Evolutionary conservation across 225 moss, liverwort and hornwort genomes (phyloP), one percentile per base, ranked within the genome.

Genomic region (Polytrichum commune): DNA sequence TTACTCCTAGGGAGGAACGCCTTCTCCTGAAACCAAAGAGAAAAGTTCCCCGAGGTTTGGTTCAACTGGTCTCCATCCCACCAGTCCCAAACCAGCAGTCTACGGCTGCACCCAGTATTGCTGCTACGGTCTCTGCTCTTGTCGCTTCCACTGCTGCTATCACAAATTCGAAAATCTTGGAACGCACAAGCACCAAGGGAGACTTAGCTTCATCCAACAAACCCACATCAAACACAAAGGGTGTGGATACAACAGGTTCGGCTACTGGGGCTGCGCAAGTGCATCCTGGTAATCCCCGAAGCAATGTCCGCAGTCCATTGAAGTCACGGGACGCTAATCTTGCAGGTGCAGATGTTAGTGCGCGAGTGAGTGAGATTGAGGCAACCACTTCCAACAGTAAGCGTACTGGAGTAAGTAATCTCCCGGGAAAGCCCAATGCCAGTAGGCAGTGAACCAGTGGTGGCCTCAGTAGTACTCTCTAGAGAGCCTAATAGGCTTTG

Each of bases 11-110:
- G 8, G 72, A 25, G 29, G 86, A 86, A 55, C 75, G 83, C 20
- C 71, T 78, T 25, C 33, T 76, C 27, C 62, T 84, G 29, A 88
- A 88, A 71, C 77, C 84, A 2, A 88, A 88, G 63, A 82, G 88
- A 0, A 88, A 82, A 73, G 55, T 84, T 53, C 87, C 78, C 7
- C 84, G 77, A 8, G 87, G 81, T 24, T 71, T 86, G 29, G 71
- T 86, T 10, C 86, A 86, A 30, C 68, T 86, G 5, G 86, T 86
- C 19, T 76, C 86, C 1, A 38, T 83, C 18, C 74, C 80, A 9
- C n/a, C 68, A 19, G 33, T 71, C 2, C 1, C 80, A 53, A 46
- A 64, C 55, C 22, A 69, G 1, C 69, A 69, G 7, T 19, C 55
- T 13, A 65, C 38, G 2, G 66, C 27, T 67, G 53, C 19, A 27